phyloP scores from a whole-genome alignment of 2,329 filamentous ascomycete species.

The Nigrospora osmanthi region DNA sequence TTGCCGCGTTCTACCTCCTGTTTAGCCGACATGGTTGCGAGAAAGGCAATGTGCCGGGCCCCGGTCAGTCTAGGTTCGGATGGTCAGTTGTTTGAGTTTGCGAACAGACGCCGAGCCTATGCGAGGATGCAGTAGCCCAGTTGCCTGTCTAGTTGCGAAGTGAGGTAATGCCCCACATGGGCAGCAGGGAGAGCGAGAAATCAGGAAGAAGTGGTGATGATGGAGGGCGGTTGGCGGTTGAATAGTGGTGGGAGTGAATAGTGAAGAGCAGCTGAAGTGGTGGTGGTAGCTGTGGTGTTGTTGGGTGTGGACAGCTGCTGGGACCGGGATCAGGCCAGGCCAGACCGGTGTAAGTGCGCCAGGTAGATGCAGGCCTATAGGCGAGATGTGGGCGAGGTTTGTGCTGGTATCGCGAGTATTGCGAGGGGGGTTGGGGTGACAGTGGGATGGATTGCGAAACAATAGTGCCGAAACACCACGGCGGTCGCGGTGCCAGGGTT shows the following conservation, averaged over 20 bases:
- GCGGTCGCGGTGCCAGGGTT: not conserved
- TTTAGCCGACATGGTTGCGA: too few species aligned
- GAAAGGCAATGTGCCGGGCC: too few species aligned
- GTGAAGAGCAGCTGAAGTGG: too few species aligned
- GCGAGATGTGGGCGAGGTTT: too few species aligned
- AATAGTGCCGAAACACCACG: not conserved
- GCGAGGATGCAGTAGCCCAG: not conserved
- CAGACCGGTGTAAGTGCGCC: too few species aligned
- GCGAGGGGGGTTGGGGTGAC: not conserved
- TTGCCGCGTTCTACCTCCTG: too few species aligned
- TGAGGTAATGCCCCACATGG: not conserved
- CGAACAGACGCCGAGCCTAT: not conserved
- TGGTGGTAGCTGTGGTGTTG: too few species aligned
- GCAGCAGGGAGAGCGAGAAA: not conserved
- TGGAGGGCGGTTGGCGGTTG: not conserved
- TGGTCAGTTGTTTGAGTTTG: slow-evolving; percentile 3
- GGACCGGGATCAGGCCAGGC: too few species aligned
- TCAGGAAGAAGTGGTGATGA: not conserved
- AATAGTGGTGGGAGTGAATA: too few species aligned
- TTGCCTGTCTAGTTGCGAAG: not conserved
- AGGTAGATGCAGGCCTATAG: too few species aligned
- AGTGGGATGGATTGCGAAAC: not conserved
- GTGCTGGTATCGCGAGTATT: too few species aligned
- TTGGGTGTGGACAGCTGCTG: too few species aligned
- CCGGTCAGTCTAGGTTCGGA: not conserved